Evolutionary conservation across 2,329 filamentous ascomycete species (phyloP), one percentile per base, ranked within the genome.

Genomic region (Botryosphaeria dothidea): DNA sequence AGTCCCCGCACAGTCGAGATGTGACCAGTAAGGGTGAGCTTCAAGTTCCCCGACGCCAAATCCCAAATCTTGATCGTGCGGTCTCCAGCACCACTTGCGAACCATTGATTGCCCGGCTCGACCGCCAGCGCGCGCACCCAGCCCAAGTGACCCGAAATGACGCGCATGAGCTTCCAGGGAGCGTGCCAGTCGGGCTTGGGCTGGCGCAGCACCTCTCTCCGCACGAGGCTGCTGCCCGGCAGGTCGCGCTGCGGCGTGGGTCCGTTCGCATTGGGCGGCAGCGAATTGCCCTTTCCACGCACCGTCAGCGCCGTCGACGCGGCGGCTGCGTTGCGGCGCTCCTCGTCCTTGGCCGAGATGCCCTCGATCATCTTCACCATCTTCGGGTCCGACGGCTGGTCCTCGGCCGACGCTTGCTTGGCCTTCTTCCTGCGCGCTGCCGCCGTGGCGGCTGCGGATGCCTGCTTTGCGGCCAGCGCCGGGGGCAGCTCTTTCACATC

Each of bases 51-150:
- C 1, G 91, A 92, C 19, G 93, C 95, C 68, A 99, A 79, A 79
- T 99, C 94, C 94, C 94, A 99, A 68, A 99, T 96, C 82, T 99
- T 99, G 80, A 99, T 97, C 1, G 94, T 98, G 61, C 96, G 85
- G 77, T 99, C 95, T 64, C 94, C 96, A 6, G 94, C 93, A 67
- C 95, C 95, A 71, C 92, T 96, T 21, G 93, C 95, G 77, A 99
- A 99, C 92, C 93, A 99, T 77, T 97, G 88, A 78, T 99, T 99
- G 73, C 92, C 92, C 1, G 96, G 96, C 78, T 99, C 96, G 56
- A 98, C 92, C 0, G 94, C 92, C 72, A 97, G 81, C 70, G 87
- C 87, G 67, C 93, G 86, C 68, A 99, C 95, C 95, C 95, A 99
- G 27, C 95, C 95, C 71, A 99, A 79, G 76, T 98, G 95, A 17